Conservation (phyloP, 2,329 filamentous ascomycete species). For the Leptographium flavum region DNA sequence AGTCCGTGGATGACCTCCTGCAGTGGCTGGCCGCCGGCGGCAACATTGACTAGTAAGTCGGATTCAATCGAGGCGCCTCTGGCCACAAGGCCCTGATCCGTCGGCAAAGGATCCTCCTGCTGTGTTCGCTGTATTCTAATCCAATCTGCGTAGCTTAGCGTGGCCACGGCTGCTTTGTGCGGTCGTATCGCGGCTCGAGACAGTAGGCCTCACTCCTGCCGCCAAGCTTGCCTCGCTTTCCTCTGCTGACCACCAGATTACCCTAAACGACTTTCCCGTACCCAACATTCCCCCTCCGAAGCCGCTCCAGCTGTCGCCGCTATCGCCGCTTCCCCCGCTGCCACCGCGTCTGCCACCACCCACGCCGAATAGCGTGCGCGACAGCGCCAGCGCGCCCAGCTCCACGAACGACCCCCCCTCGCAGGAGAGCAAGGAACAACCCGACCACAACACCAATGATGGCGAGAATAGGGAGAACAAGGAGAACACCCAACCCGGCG, state of each 20-base stretch:
- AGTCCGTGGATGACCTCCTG: constrained; percentile 36
- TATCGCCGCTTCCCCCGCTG: constrained; percentile 21
- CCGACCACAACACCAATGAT: constrained; percentile 40
- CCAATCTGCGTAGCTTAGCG: constrained; percentile 34
- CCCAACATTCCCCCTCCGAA: constrained; percentile 38
- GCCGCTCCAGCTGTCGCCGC: constrained; percentile 17
- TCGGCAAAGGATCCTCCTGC: constrained; percentile 15
- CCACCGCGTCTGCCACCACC: constrained; percentile 5
- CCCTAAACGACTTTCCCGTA: constrained; percentile 60
- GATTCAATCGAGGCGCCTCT: no score
- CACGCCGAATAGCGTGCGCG: not conserved
- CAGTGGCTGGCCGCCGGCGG: constrained; percentile 34
- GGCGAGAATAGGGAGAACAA: constrained; percentile 10
- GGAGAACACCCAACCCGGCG: constrained; percentile 12
- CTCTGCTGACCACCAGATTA: constrained; percentile 39
- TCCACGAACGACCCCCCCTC: constrained; percentile 19
- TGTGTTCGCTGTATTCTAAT: not conserved
- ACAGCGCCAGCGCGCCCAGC: constrained; percentile 3
- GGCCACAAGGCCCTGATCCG: no score
- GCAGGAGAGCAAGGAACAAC: constrained; percentile 52
- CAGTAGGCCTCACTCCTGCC: constrained; percentile 22
- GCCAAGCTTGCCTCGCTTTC: constrained; percentile 1
- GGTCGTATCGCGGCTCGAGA: constrained; percentile 54
- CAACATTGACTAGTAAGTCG: constrained; percentile 36
- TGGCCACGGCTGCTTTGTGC: constrained; percentile 56